phyloP scores from a whole-genome alignment of 2,329 filamentous ascomycete genomes.

The Fusarium falciforme region DNA sequence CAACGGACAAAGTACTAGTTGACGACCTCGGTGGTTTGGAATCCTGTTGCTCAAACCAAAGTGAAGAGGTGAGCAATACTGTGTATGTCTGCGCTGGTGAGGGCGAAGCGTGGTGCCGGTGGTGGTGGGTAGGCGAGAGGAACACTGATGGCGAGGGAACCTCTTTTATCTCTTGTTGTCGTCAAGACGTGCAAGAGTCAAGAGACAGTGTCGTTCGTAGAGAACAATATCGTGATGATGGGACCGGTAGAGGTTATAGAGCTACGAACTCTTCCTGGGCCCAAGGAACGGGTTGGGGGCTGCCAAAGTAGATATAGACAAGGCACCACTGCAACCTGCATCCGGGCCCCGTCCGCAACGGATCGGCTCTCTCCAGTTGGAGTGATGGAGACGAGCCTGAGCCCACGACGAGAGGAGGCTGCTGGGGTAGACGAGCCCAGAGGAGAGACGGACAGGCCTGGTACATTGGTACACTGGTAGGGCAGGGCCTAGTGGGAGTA shows the following conservation, averaged over 20 bases:
- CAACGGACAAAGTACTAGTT: conserved; percentile 1
- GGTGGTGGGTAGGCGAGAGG: background rate
- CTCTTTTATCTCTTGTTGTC: conserved; percentile 19
- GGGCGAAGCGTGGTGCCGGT: conserved; percentile 3
- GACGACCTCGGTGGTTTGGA: background rate
- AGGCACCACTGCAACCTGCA: conserved; percentile 43
- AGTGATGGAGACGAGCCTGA: conserved; percentile 36
- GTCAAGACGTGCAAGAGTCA: conserved; percentile 6
- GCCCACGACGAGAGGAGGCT: conserved; percentile 25
- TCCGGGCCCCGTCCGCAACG: conserved; percentile 41
- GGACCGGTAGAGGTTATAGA: conserved; percentile 20
- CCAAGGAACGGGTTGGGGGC: conserved; percentile 36
- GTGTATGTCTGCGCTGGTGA: conserved; percentile 8
- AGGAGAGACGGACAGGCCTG: conserved; percentile 13
- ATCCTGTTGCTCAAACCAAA: conserved; percentile 3
- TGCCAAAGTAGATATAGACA: conserved; percentile 45
- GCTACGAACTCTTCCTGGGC: conserved; percentile 36
- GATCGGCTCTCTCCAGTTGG: conserved; percentile 39
- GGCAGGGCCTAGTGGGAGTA: conserved; percentile 34
- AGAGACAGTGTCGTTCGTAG: conserved; percentile 18
- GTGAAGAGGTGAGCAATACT: background rate
- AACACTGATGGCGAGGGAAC: conserved; percentile 12
- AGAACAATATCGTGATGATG: conserved; percentile 17
- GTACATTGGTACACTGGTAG: conserved; percentile 36
- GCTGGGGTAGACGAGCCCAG: conserved; percentile 23